Percentiles rank a stretch among this genome's conserved stretches.
Evolutionary conservation across 2,329 filamentous ascomycete species (phyloP).

Genomic region (Cladophialophora exuberans): DNA sequence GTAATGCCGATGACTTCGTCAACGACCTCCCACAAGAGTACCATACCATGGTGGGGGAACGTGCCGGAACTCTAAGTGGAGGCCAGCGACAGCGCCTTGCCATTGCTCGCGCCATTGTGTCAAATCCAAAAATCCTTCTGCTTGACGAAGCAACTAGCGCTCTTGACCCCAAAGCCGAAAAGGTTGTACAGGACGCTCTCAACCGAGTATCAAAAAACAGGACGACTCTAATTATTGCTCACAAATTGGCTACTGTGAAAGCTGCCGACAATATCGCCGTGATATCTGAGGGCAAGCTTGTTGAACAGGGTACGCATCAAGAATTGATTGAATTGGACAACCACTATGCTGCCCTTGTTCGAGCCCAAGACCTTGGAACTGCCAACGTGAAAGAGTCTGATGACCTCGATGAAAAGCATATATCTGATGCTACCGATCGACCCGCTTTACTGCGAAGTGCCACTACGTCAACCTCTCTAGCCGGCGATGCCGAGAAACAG

Average conservation of each 20-base stretch:
- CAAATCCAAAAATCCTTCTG: constrained; percentile 67
- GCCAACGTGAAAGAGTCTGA: constrained; percentile 15
- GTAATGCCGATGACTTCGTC: constrained; percentile 72
- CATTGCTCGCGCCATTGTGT: constrained; percentile 71
- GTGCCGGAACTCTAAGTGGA: constrained; percentile 75
- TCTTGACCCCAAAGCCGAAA: constrained; percentile 59
- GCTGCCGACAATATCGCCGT: constrained; percentile 80
- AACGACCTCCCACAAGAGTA: constrained; percentile 69
- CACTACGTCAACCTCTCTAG: constrained; percentile 22
- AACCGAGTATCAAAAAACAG: constrained; percentile 61
- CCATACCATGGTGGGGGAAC: constrained; percentile 74
- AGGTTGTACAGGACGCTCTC: constrained; percentile 57
- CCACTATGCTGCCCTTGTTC: constrained; percentile 61
- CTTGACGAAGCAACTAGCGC: constrained; percentile 78
- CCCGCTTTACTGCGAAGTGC: constrained; percentile 16
- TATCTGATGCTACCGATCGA: constrained; percentile 9
- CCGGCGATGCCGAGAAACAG: constrained; percentile 24
- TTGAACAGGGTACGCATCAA: constrained; percentile 77
- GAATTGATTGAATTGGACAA: constrained; percentile 65
- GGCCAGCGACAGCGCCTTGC: constrained; percentile 81
- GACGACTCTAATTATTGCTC: constrained; percentile 76
- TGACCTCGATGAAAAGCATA: constrained; percentile 17
- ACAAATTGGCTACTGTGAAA: constrained; percentile 72
- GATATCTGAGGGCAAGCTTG: constrained; percentile 68
- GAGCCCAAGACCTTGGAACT: constrained; percentile 50